Base-by-base conservation (phyloP, 2,329 filamentous ascomycete genomes). In the Nemania sp. region DNA sequence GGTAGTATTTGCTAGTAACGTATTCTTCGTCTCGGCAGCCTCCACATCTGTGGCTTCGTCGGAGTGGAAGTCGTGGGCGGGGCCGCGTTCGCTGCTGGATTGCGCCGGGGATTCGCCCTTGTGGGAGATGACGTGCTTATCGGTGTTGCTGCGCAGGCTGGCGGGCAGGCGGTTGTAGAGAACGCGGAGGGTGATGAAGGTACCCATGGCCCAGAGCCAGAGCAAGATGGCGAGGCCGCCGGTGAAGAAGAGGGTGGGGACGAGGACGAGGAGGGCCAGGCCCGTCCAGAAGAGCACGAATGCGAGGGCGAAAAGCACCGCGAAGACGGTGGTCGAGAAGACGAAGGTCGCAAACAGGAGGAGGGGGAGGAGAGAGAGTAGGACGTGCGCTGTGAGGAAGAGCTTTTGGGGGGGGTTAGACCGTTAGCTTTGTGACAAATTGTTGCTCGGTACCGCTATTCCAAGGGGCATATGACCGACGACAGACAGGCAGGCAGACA, bases 261-360 rank as follows among this genome's bases (percentile, higher is more conserved):
- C 76, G 15, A 95, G 81, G 42, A 93, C 72, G 49, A 91, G 72
- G 11, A 90, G 77, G 2, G 88, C 89, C 46, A 91, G 73, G 52
- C 87, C 85, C 54, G 87, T 81, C 79, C 86, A 88, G 77, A 90
- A 87, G 49, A 90, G 80, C 1, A 84, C 83, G 77, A 91, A 90
- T 57, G 87, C 69, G 40, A 90, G 69, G 12, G 87, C 87, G 32
- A 81, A 80, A 43, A 87, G 76, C 42, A 90, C 71, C 15, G 88
- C 83, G 72, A 91, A 83, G 63, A 87, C 73, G 64, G 88, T 75
- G 60, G 87, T 83, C 40, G 84, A 85, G 42, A 87, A 67, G 57
- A 83, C 80, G 78, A 93, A 92, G 67, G 83, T 77, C 57, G 82
- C 65, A 78, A 95, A 94, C 64, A 92, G 76, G 42, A 87, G 74